Conservation (phyloP, 805 yeast genomes). For the Schwanniomyces polymorphus region DNA sequence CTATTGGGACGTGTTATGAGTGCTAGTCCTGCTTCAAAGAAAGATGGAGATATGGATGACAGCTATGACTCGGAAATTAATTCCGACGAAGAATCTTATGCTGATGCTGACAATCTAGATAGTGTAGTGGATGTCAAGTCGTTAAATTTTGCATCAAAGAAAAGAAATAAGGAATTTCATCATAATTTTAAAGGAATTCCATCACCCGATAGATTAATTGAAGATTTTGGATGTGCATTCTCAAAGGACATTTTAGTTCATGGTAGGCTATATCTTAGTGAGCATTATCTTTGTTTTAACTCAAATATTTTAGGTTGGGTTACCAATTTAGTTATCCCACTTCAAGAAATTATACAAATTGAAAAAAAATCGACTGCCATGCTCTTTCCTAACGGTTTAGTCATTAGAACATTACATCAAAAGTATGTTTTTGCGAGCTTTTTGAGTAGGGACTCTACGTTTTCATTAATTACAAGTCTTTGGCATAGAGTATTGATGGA, state of each 20-base stretch:
- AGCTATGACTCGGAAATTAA: conserved; percentile 8
- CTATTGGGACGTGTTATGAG: conserved; percentile 8
- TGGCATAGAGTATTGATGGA: conserved; percentile 53
- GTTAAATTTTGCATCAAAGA: conserved; percentile 42
- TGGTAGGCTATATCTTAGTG: conserved; percentile 62
- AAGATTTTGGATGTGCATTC: conserved; percentile 65
- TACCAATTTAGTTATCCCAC: conserved; percentile 56
- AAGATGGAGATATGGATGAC: conserved; percentile 7
- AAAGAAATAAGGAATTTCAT: conserved; percentile 61
- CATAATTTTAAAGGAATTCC: conserved; percentile 55
- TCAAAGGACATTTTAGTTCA: conserved; percentile 67
- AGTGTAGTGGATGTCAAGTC: conserved; percentile 12
- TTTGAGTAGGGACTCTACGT: conserved; percentile 56
- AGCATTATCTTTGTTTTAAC: conserved; percentile 57
- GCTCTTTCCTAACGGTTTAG: conserved; percentile 68
- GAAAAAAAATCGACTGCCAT: conserved; percentile 68
- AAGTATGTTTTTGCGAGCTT: conserved; percentile 67
- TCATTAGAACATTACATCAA: conserved; percentile 61
- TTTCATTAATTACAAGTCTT: conserved; percentile 52
- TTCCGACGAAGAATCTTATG: conserved; percentile 5
- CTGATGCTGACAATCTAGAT: conserved; percentile 13
- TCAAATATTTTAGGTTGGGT: conserved; percentile 70
- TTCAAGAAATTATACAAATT: conserved; percentile 60
- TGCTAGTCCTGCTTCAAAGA: conserved; percentile 2
- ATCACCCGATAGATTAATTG: conserved; percentile 51